phyloP scores from a whole-genome alignment of 2,329 filamentous ascomycete species.

The Curvularia lunata region DNA sequence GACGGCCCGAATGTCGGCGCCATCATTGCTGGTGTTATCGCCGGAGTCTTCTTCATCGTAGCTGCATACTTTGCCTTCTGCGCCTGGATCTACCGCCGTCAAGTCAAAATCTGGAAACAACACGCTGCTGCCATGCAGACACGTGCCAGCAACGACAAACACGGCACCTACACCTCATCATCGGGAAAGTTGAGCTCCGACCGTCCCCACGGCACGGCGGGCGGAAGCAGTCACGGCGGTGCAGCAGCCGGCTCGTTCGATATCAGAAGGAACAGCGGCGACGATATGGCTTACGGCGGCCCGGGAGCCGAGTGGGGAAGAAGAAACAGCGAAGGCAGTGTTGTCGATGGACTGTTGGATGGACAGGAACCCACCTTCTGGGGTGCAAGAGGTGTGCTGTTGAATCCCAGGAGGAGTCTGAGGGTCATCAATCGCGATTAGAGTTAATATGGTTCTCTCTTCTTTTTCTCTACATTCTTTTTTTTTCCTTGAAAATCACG shows the following conservation, averaged over 20 bases:
- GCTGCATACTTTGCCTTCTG: conserved; percentile 73
- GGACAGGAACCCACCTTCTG: conserved; percentile 75
- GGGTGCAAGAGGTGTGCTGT: conserved; percentile 62
- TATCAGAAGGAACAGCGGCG: conserved; percentile 20
- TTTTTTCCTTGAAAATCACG: background rate
- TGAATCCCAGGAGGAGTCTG: conserved; percentile 72
- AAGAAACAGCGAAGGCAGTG: conserved; percentile 55
- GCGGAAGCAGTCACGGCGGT: conserved; percentile 22
- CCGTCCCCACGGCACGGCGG: conserved; percentile 23
- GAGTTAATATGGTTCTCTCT: background rate
- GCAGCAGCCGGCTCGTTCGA: conserved; percentile 31
- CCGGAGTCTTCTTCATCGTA: conserved; percentile 67
- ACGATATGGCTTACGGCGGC: conserved; percentile 25
- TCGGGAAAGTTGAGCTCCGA: conserved; percentile 36
- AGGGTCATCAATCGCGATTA: conserved; percentile 69
- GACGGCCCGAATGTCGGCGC: conserved; percentile 58
- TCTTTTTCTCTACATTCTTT: background rate
- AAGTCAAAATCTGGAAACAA: conserved; percentile 71
- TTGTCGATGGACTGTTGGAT: conserved; percentile 64
- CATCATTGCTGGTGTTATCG: conserved; percentile 66
- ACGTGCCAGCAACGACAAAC: conserved; percentile 55
- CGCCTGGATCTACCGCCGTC: conserved; percentile 74
- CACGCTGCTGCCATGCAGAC: conserved; percentile 71
- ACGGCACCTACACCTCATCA: conserved; percentile 33
- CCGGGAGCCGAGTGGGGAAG: conserved; percentile 34